These are phyloP conservation scores for Fimicolochytrium jonesii DNA, from an alignment of 192 early-diverging fungal species.

Conservation along the genomic window DNA sequence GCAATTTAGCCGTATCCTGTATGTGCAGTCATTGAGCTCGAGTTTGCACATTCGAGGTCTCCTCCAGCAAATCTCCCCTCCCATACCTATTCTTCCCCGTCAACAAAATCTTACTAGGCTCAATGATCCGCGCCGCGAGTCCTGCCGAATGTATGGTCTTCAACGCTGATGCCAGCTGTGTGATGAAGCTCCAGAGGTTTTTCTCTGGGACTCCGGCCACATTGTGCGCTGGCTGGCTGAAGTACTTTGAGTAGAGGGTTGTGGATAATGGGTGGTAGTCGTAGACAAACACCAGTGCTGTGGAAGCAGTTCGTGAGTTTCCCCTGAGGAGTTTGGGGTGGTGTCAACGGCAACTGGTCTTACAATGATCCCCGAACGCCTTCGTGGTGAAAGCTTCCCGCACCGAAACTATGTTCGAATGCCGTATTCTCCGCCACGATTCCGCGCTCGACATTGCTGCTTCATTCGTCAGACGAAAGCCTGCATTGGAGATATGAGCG, in stretches of 20 bases:
- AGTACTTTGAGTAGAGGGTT: constrained; percentile 68
- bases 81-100: constrained; percentile 81
- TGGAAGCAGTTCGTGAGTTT: neutral
- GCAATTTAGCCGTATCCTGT: constrained; percentile 66
- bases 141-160: constrained; percentile 78
- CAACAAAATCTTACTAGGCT: constrained; percentile 77
- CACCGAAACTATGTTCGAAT: constrained; percentile 80
- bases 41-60: no score
- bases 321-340: no score
- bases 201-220: constrained; percentile 56
- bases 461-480: constrained; percentile 72
- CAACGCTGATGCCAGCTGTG: constrained; percentile 72
- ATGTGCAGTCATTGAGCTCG: constrained; percentile 11
- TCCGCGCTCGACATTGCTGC: constrained; percentile 79
- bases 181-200: constrained; percentile 75
- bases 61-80: no score
- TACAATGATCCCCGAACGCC: constrained; percentile 91
- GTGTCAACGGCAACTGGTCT: no score
- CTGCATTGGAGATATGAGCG: constrained; percentile 20
- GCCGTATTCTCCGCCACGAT: constrained; percentile 75
- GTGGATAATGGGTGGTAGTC: constrained; percentile 86
- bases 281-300: constrained; percentile 94
- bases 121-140: constrained; percentile 74
- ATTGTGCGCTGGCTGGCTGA: constrained; percentile 38
- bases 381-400: constrained; percentile 94